These are phyloP conservation scores for Abrus pulchellus DNA, from an alignment of 306 rosid genomes.

Conservation along the genomic window DNA sequence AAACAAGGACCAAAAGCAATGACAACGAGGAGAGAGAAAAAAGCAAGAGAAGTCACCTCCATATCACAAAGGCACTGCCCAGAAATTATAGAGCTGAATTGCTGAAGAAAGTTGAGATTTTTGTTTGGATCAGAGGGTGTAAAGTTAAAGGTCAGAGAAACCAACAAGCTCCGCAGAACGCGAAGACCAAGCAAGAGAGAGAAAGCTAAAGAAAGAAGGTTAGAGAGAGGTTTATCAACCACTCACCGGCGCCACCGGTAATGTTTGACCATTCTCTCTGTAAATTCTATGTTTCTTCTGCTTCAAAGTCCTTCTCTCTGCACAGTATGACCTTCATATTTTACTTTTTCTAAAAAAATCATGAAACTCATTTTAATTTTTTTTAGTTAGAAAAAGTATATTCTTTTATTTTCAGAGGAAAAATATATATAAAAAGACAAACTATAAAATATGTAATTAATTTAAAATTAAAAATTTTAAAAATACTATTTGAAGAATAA, in stretches of 20 bases:
- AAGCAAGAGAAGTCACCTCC: slow-evolving; percentile 62
- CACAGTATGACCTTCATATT: no score
- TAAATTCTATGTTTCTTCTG: slow-evolving; percentile 24
- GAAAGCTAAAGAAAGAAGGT: not conserved
- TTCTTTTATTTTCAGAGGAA: no score
- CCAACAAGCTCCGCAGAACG: slow-evolving; percentile 41
- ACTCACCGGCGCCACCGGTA: slow-evolving; percentile 75
- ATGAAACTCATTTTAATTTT: no score
- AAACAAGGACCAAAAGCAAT: not conserved
- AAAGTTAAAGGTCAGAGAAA: slow-evolving; percentile 21
- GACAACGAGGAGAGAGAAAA: slow-evolving; percentile 1
- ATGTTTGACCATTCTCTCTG: slow-evolving; percentile 63
- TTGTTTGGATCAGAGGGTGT: slow-evolving; percentile 46
- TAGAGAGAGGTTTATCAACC: slow-evolving; percentile 65
- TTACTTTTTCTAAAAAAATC: no score
- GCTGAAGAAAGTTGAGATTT: slow-evolving; percentile 44
- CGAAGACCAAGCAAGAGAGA: slow-evolving; percentile 44
- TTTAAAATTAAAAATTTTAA: no score
- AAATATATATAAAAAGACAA: no score
- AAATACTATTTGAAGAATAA: no score
- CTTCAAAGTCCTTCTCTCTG: no score
- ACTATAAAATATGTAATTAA: no score
- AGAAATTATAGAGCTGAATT: slow-evolving; percentile 40
- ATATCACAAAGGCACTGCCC: slow-evolving; percentile 51
- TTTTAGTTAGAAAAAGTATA: no score